A percentile compares a stretch with the other conserved stretches of the same genome.
Conservation (phyloP, 2,329 filamentous ascomycete genomes). For the Aspergillus ibericus region DNA sequence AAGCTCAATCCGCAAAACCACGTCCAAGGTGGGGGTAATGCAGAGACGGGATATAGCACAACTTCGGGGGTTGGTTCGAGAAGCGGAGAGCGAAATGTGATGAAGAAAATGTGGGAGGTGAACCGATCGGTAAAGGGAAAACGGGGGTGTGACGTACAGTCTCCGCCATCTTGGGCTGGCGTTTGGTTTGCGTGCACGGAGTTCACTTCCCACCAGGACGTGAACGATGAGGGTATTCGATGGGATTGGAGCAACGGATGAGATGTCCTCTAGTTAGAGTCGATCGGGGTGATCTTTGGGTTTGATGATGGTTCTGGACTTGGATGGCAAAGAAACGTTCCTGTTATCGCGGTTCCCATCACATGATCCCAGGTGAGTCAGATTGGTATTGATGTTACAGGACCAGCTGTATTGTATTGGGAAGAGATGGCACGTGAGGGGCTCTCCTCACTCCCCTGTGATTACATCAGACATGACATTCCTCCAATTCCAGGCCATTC, state of each 20-base stretch:
- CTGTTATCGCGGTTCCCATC: slow-evolving; percentile 19
- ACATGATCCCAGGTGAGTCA: slow-evolving; percentile 19
- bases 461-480: slow-evolving; percentile 9
- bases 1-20: background rate
- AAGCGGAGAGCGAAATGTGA: background rate
- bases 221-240: too few species aligned
- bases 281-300: background rate
- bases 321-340: slow-evolving; percentile 18
- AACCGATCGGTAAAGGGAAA: slow-evolving; percentile 36
- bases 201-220: background rate
- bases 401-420: slow-evolving; percentile 2
- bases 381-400: slow-evolving; percentile 8
- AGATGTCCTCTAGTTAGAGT: background rate
- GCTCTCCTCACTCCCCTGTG: background rate
- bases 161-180: slow-evolving; percentile 41
- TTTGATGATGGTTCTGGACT: slow-evolving; percentile 4
- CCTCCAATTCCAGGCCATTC: background rate
- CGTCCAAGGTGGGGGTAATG: background rate
- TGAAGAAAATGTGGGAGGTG: slow-evolving; percentile 43
- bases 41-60: background rate
- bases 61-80: background rate
- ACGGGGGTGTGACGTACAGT: slow-evolving; percentile 42
- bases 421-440: slow-evolving; percentile 6
- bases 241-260: too few species aligned
- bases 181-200: background rate